phyloP scores from a whole-genome alignment of 805 yeast species.

The Metschnikowia borealis region DNA sequence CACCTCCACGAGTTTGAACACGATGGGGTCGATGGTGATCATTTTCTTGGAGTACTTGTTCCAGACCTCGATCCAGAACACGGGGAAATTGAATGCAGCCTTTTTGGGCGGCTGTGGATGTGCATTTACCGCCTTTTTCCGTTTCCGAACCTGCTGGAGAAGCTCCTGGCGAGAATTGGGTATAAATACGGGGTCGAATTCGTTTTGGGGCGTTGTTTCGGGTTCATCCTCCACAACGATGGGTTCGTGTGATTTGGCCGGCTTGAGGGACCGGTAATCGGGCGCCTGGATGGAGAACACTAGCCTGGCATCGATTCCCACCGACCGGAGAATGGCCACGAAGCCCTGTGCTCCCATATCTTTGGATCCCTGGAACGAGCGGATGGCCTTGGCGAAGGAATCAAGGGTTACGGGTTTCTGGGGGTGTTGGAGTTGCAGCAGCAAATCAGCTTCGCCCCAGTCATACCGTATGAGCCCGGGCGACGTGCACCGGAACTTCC shows the following conservation, averaged over 20 bases:
- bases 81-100: constrained; percentile 46
- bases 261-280: constrained; percentile 42
- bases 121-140: no score
- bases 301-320: constrained; percentile 68
- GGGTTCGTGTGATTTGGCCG: constrained; percentile 8
- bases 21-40: constrained; percentile 84
- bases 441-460: constrained; percentile 29
- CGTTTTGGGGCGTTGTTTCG: constrained; percentile 7
- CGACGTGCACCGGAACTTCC: constrained; percentile 46
- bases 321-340: constrained; percentile 66
- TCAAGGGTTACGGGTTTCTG: constrained; percentile 29
- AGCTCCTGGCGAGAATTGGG: constrained; percentile 16
- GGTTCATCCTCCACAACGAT: background rate
- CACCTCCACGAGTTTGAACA: constrained; percentile 58
- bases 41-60: constrained; percentile 66
- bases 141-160: constrained; percentile 5
- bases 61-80: constrained; percentile 96
- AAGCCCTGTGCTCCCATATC: constrained; percentile 88
- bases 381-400: constrained; percentile 43
- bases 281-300: constrained; percentile 88
- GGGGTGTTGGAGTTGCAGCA: background rate
- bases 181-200: constrained; percentile 19
- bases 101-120: background rate
- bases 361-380: constrained; percentile 57
- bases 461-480: constrained; percentile 34